Percentiles rank a stretch among this genome's conserved stretches.
Evolutionary conservation across 192 early-diverging fungal species (phyloP).

Genomic region (Physocladia obscura): DNA sequence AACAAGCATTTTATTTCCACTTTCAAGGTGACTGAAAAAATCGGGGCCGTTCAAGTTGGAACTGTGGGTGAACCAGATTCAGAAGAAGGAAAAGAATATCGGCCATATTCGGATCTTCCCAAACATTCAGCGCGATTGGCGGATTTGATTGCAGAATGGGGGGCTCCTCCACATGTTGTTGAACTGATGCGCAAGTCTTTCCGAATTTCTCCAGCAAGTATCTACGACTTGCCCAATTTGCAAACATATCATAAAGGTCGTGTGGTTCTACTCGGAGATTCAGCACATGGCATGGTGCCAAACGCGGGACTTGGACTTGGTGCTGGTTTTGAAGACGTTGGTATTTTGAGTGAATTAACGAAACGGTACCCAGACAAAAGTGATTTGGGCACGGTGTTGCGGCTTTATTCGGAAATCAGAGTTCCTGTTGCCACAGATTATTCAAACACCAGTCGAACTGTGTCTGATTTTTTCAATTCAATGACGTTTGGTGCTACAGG

Average conservation of each 20-base stretch:
- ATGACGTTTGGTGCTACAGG: background rate
- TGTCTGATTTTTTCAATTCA: background rate
- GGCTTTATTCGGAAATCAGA: background rate
- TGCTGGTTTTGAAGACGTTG: conserved; percentile 31
- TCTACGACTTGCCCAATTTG: conserved; percentile 7
- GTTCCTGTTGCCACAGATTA: background rate
- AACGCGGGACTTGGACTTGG: conserved; percentile 28
- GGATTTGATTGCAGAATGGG: conserved; percentile 8
- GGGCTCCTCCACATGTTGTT: background rate
- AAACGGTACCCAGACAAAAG: background rate
- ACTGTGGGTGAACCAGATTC: background rate
- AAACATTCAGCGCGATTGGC: conserved; percentile 7
- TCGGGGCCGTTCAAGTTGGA: background rate
- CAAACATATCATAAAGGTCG: conserved; percentile 14
- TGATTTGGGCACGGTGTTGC: background rate
- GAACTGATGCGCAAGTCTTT: background rate
- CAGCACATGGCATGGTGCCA: conserved; percentile 34
- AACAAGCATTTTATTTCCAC: background rate
- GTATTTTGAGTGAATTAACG: conserved; percentile 20
- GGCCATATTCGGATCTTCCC: conserved; percentile 4
- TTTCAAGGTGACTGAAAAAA: background rate
- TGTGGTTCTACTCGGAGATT: conserved; percentile 15
- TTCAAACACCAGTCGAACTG: background rate
- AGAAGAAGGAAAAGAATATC: background rate
- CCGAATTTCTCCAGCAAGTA: background rate